Evolutionary conservation across 306 rosid genomes (phyloP).

Genomic region (Cucumis melo): DNA sequence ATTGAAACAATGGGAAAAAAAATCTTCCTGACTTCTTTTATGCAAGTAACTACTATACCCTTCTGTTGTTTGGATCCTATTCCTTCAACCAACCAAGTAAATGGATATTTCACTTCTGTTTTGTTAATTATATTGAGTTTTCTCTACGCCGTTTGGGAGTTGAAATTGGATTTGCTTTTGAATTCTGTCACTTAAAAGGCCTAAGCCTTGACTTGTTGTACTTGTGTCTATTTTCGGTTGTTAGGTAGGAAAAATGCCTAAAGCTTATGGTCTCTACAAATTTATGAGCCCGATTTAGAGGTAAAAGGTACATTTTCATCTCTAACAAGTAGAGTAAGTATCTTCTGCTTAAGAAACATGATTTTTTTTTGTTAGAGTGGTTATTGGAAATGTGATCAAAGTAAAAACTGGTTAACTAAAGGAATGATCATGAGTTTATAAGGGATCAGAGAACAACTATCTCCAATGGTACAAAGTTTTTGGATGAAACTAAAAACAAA

Average conservation of each 20-base stretch:
- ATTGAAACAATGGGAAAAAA: constrained; percentile 72
- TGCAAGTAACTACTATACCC: constrained; percentile 49
- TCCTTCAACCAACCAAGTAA: not conserved
- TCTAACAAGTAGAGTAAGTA: not conserved
- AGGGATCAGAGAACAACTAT: too few relatives aligned
- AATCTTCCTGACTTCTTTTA: constrained; percentile 77
- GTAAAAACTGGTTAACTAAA: too few relatives aligned
- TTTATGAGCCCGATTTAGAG: not conserved
- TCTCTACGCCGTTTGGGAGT: not conserved
- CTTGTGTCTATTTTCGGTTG: not conserved
- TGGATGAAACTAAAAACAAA: too few relatives aligned
- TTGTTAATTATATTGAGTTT: not conserved
- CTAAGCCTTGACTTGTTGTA: not conserved
- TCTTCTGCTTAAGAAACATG: not conserved
- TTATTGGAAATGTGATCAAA: too few relatives aligned
- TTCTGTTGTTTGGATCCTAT: not conserved
- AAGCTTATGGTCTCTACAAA: not conserved
- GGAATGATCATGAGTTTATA: too few relatives aligned
- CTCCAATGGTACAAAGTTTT: too few relatives aligned
- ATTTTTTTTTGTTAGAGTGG: too few relatives aligned
- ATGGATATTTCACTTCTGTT: not conserved
- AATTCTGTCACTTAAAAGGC: not conserved
- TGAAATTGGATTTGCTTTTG: not conserved
- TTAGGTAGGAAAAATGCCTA: not conserved
- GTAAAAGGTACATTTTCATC: too few relatives aligned